A percentile compares a stretch with the other conserved stretches of the same genome.
phyloP scores from a whole-genome alignment of 108 stramenopile genomes.

The Licmophora abbreviata region DNA sequence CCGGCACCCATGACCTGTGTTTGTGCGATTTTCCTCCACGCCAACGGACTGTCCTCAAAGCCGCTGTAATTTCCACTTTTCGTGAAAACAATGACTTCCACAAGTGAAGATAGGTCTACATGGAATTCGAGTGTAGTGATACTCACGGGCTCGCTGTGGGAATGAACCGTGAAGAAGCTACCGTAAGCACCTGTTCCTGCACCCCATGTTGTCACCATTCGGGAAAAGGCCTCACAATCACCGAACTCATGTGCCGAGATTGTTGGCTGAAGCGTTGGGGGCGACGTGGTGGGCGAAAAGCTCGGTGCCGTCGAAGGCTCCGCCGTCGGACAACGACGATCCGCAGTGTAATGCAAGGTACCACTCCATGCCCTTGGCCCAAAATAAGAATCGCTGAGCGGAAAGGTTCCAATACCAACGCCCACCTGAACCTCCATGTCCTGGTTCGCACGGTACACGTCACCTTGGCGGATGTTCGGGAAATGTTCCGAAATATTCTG shows the following conservation, averaged over 20 bases:
- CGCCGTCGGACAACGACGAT: background rate
- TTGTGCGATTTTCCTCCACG: constrained; percentile 1
- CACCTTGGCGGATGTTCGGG: background rate
- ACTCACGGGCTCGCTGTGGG: background rate
- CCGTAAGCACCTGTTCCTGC: constrained; percentile 3
- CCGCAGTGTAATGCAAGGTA: background rate
- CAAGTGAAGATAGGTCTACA: background rate
- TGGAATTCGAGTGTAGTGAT: constrained; percentile 6
- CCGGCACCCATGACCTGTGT: background rate
- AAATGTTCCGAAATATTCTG: background rate
- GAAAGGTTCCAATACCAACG: constrained; percentile 4
- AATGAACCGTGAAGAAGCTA: constrained; percentile 3
- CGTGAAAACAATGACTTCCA: constrained; percentile 1
- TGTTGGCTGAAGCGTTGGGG: background rate
- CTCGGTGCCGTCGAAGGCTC: background rate
- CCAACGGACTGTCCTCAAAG: constrained; percentile 3
- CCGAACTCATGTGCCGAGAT: background rate
- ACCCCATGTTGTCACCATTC: background rate
- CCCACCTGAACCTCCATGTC: constrained; percentile 6
- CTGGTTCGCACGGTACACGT: background rate
- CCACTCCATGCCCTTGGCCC: constrained; percentile 9
- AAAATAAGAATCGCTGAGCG: background rate
- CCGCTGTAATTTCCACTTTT: constrained; percentile 6
- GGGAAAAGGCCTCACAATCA: background rate
- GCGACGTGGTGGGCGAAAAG: background rate